Percentiles rank a stretch among this genome's conserved stretches.
Conservation (phyloP, 139 green algal genomes). For the Mesostigma viride region DNA sequence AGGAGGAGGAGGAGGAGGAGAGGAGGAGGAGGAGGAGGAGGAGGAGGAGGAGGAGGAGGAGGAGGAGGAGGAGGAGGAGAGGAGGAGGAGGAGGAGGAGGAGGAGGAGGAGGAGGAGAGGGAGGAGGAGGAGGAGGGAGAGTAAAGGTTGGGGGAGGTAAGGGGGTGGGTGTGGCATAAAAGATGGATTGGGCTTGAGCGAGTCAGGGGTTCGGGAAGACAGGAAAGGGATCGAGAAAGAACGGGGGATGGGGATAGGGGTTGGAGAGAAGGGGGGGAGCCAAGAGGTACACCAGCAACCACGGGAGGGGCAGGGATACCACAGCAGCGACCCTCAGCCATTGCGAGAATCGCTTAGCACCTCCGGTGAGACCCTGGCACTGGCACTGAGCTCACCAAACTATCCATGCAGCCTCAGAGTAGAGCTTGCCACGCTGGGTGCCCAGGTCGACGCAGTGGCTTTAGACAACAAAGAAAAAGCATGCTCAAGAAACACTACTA, state of each 20-base stretch:
- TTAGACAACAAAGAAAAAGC: no score
- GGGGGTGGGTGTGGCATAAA: neutral
- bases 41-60: neutral
- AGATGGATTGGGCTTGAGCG: no score
- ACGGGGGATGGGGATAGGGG: neutral
- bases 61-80: neutral
- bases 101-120: neutral
- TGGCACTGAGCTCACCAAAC: no score
- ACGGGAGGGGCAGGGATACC: neutral
- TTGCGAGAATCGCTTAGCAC: no score
- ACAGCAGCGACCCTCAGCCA: no score
- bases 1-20: neutral
- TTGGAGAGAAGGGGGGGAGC: neutral
- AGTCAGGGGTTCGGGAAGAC: no score
- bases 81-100: neutral
- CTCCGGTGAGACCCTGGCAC: no score
- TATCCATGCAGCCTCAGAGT: no score
- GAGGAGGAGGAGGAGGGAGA: neutral
- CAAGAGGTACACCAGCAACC: neutral
- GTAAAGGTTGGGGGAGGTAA: neutral
- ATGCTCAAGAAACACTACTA: no score
- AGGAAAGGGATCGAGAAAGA: neutral
- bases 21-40: neutral
- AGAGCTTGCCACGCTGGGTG: no score
- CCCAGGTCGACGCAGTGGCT: no score